Evolutionary conservation across 2,329 filamentous ascomycete genomes (phyloP).

Genomic region (Metarhizium brunneum): DNA sequence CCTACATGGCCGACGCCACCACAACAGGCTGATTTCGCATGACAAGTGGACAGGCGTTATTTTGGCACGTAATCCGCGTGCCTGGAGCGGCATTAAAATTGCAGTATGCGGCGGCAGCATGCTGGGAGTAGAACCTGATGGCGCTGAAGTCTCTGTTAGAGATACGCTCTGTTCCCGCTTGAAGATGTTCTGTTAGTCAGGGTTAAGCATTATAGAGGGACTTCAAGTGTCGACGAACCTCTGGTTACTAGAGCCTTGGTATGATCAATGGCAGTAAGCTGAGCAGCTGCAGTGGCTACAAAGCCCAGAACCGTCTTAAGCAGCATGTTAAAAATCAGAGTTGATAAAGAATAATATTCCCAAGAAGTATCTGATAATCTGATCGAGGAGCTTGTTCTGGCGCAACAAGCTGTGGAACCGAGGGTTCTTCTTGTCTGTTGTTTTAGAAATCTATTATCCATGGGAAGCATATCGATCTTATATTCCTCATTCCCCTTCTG

Average conservation of each 20-base stretch:
- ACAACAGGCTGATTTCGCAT: conserved; percentile 33
- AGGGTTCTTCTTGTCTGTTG: background rate
- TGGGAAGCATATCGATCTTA: background rate
- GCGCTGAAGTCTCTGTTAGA: conserved; percentile 24
- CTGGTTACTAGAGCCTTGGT: conserved; percentile 22
- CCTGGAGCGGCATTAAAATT: conserved; percentile 33
- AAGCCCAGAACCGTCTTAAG: conserved; percentile 16
- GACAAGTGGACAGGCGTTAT: conserved; percentile 33
- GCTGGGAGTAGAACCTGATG: conserved; percentile 41
- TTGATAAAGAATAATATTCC: too few species aligned
- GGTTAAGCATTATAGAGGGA: background rate
- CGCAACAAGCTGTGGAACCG: background rate
- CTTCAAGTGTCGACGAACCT: conserved; percentile 18
- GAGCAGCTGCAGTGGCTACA: conserved; percentile 14
- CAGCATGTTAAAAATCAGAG: conserved; percentile 11
- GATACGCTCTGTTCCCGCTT: conserved; percentile 10
- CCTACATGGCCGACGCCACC: conserved; percentile 30
- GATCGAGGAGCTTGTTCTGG: background rate
- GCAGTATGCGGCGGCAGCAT: conserved; percentile 44
- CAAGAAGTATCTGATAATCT: too few species aligned
- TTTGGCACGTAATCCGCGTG: conserved; percentile 31
- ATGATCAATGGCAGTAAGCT: conserved; percentile 14
- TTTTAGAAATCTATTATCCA: background rate
- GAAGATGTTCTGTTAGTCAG: background rate
- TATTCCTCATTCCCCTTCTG: background rate